Evolutionary conservation across 2,329 filamentous ascomycete species (phyloP).

Genomic region (Fusarium sp.): DNA sequence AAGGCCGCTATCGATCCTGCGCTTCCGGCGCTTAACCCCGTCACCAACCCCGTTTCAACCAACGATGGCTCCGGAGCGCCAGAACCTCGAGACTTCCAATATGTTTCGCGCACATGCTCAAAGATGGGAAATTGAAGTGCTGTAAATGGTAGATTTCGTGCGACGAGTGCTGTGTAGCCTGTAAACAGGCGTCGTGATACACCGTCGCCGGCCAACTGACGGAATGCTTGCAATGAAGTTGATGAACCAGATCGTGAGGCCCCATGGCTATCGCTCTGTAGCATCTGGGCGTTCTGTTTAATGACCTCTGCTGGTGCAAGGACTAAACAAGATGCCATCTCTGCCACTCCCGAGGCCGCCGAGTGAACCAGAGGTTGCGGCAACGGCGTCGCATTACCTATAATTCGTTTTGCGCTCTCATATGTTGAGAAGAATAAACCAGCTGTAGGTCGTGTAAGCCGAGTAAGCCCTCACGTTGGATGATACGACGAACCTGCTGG

Average conservation of each 20-base stretch:
- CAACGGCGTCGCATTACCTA: slow-evolving; percentile 68
- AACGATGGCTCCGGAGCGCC: slow-evolving; percentile 56
- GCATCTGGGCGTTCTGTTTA: slow-evolving; percentile 94
- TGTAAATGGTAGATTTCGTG: slow-evolving; percentile 88
- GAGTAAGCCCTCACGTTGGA: neutral
- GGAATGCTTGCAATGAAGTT: slow-evolving; percentile 66
- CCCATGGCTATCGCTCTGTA: slow-evolving; percentile 57
- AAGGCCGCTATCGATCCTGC: slow-evolving; percentile 83
- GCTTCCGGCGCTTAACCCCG: slow-evolving; percentile 79
- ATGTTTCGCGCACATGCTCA: slow-evolving; percentile 74
- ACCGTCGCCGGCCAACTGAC: slow-evolving; percentile 67
- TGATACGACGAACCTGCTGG: slow-evolving; percentile 76
- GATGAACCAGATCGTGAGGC: slow-evolving; percentile 44
- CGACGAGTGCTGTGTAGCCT: slow-evolving; percentile 86
- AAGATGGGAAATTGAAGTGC: slow-evolving; percentile 92
- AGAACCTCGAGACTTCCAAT: slow-evolving; percentile 60
- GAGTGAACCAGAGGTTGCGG: slow-evolving; percentile 81
- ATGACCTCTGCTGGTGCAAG: slow-evolving; percentile 91
- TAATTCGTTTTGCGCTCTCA: slow-evolving; percentile 78
- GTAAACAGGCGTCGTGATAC: slow-evolving; percentile 71
- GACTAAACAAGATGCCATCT: slow-evolving; percentile 88
- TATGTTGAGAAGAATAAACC: slow-evolving; percentile 94
- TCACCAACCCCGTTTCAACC: slow-evolving; percentile 78
- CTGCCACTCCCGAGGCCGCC: slow-evolving; percentile 80
- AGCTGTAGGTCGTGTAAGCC: slow-evolving; percentile 62